Conservation (phyloP, 176 grass and related monocot genomes). For the Triticum timopheevii region DNA sequence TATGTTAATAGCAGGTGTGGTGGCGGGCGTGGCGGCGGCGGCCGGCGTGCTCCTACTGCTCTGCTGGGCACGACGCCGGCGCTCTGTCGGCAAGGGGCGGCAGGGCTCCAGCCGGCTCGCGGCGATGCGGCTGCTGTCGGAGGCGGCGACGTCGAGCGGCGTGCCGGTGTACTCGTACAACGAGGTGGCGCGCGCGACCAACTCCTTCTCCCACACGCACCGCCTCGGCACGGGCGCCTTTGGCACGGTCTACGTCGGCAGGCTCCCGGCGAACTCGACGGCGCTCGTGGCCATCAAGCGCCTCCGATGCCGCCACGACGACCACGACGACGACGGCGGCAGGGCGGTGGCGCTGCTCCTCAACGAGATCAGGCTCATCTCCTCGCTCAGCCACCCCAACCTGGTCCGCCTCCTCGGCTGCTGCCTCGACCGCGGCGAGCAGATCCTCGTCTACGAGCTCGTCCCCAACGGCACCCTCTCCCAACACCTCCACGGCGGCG, state of each 20-base stretch:
- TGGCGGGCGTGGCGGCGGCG: neutral
- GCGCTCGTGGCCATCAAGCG: constrained; percentile 84
- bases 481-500: constrained; percentile 48
- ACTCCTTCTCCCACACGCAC: constrained; percentile 66
- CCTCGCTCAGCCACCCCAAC: constrained; percentile 76
- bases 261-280: constrained; percentile 36
- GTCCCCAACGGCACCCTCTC: constrained; percentile 80
- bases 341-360: constrained; percentile 26
- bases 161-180: constrained; percentile 71
- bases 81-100: neutral
- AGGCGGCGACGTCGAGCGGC: constrained; percentile 53
- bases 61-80: constrained; percentile 25
- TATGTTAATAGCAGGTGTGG: constrained; percentile 33
- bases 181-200: constrained; percentile 72
- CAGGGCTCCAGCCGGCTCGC: constrained; percentile 18
- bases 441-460: constrained; percentile 92
- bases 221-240: constrained; percentile 81
- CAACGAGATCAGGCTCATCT: constrained; percentile 92
- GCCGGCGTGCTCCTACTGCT: constrained; percentile 26
- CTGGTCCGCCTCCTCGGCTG: constrained; percentile 85
- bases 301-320: constrained; percentile 44
- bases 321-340: constrained; percentile 7
- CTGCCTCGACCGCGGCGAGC: constrained; percentile 86
- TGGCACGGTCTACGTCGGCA: constrained; percentile 87
- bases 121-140: constrained; percentile 47